A percentile compares a stretch with the other conserved stretches of the same genome.
These are phyloP conservation scores for Gigaspora rosea DNA, from an alignment of 192 early-diverging fungal genomes.

Conservation along the genomic window DNA sequence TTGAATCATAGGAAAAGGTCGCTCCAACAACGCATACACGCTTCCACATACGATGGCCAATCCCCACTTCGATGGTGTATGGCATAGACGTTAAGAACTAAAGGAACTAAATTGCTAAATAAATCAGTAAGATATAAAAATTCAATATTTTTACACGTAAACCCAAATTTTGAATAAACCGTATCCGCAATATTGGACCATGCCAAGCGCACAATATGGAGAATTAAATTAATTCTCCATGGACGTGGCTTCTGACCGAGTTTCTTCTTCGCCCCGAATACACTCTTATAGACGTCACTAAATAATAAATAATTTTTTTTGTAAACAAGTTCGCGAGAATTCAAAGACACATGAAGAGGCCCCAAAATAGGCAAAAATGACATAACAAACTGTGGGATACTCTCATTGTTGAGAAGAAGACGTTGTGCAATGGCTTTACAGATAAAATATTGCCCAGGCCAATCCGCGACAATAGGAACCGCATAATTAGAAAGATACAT, in stretches of 20 bases:
- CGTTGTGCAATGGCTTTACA: too few species aligned
- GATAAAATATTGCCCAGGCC: too few species aligned
- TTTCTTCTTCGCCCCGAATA: neutral
- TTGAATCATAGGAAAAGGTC: too few species aligned
- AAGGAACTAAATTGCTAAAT: too few species aligned
- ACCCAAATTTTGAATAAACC: conserved; percentile 11
- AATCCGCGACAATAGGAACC: conserved; percentile 9
- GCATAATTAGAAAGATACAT: conserved; percentile 17
- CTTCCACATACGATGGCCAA: too few species aligned
- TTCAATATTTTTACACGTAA: neutral
- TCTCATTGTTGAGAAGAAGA: too few species aligned
- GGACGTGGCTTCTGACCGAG: neutral
- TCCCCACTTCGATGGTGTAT: too few species aligned
- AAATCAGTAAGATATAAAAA: too few species aligned
- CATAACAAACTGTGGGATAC: neutral
- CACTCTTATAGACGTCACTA: conserved; percentile 9
- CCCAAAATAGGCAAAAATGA: neutral
- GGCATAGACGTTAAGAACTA: too few species aligned
- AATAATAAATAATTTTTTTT: conserved; percentile 16
- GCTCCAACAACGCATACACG: too few species aligned
- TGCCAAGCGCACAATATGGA: conserved; percentile 12
- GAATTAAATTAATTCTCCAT: conserved; percentile 29
- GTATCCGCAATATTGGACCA: neutral
- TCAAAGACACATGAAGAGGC: conserved; percentile 7
- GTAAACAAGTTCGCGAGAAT: conserved; percentile 9